Conservation (phyloP, 441 rosid species). For the Aquilaria agallochum region DNA sequence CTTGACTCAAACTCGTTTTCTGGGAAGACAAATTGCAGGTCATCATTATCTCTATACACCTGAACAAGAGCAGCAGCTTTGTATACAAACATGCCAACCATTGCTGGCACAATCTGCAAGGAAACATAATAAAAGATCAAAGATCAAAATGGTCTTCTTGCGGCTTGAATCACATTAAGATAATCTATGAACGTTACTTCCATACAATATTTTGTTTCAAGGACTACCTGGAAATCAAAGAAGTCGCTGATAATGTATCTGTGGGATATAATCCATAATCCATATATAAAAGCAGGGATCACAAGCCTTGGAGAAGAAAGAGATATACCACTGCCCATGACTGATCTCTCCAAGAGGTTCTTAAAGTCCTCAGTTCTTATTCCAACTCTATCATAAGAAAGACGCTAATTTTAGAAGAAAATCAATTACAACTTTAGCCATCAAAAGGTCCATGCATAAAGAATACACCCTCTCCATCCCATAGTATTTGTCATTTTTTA, state of each 20-base stretch:
- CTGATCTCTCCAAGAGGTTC: conserved; percentile 49
- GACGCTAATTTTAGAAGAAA: conserved; percentile 6
- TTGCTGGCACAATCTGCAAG: conserved; percentile 80
- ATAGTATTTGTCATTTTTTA: no score
- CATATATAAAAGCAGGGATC: conserved; percentile 76
- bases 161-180: not conserved
- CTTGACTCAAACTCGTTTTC: conserved; percentile 34
- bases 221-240: conserved; percentile 80
- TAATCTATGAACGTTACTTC: not conserved
- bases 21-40: conserved; percentile 60
- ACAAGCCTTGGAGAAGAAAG: conserved; percentile 93
- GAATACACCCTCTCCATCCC: no score
- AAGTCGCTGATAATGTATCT: conserved; percentile 46
- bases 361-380: conserved; percentile 78
- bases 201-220: not conserved
- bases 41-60: conserved; percentile 89
- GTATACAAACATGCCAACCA: conserved; percentile 88
- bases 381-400: conserved; percentile 54
- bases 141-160: not conserved
- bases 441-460: no score
- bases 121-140: not conserved
- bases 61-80: conserved; percentile 97
- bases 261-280: conserved; percentile 74
- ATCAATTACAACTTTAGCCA: not conserved
- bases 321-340: conserved; percentile 66